Percentiles rank a stretch among this genome's conserved stretches.
Conservation (phyloP, 2,329 filamentous ascomycete species). For the Penicillium rolfsii region DNA sequence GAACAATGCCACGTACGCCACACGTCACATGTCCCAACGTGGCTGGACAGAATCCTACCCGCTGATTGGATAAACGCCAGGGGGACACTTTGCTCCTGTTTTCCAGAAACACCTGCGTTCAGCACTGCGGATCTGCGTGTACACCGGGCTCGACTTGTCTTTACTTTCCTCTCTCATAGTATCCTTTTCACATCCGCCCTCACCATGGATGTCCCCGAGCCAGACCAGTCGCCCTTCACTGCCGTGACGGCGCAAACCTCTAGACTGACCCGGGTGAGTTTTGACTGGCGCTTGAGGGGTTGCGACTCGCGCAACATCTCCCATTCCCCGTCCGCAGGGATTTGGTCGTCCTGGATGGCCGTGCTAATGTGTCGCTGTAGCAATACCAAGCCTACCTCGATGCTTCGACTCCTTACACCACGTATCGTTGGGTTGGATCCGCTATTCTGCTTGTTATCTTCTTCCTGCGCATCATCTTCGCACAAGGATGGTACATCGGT, state of each 20-base stretch:
- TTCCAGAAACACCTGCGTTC: constrained; percentile 30
- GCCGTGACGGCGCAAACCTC: constrained; percentile 82
- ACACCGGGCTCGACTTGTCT: constrained; percentile 21
- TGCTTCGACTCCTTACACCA: constrained; percentile 84
- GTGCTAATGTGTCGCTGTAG: constrained; percentile 53
- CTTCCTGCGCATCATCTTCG: constrained; percentile 84
- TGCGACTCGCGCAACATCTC: constrained; percentile 13
- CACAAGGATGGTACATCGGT: constrained; percentile 99
- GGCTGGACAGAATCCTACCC: constrained; percentile 24
- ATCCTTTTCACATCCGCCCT: constrained; percentile 16
- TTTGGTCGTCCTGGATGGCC: background rate
- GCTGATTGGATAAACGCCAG: constrained; percentile 26
- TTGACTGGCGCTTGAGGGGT: constrained; percentile 14
- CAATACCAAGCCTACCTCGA: constrained; percentile 94
- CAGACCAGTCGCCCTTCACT: constrained; percentile 88
- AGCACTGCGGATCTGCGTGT: constrained; percentile 27
- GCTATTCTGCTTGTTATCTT: constrained; percentile 75
- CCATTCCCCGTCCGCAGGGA: constrained; percentile 1
- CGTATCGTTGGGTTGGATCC: constrained; percentile 91
- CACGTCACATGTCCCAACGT: constrained; percentile 18
- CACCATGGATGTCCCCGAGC: constrained; percentile 81
- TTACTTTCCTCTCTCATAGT: constrained; percentile 15
- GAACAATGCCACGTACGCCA: constrained; percentile 6
- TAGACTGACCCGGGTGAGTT: constrained; percentile 48
- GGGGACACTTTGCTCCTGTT: constrained; percentile 43